Evolutionary conservation across 1,284 basidiomycete genomes (phyloP).

Genomic region (Meira nashicola): DNA sequence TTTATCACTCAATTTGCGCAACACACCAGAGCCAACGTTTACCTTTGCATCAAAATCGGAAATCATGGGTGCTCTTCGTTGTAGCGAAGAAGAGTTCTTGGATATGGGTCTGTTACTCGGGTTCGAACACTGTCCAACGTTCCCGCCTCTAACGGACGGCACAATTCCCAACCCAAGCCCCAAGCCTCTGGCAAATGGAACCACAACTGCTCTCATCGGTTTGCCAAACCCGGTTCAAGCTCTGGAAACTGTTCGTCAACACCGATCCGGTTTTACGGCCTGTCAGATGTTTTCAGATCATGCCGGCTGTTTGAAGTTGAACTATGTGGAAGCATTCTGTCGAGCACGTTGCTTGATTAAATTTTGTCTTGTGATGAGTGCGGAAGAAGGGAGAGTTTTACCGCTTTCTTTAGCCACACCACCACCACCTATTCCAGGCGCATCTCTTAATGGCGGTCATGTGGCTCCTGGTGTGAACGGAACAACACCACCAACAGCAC

Average conservation of each 20-base stretch:
- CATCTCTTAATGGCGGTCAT: background rate
- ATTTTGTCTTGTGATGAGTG: slow-evolving; percentile 81
- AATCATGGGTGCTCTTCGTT: slow-evolving; percentile 69
- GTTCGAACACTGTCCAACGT: slow-evolving; percentile 73
- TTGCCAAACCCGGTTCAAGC: slow-evolving; percentile 40
- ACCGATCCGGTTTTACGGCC: slow-evolving; percentile 41
- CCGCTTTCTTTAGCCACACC: slow-evolving; percentile 78
- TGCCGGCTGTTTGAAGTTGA: slow-evolving; percentile 60
- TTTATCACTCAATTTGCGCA: slow-evolving; percentile 63
- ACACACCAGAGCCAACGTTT: slow-evolving; percentile 58
- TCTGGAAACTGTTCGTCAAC: slow-evolving; percentile 54
- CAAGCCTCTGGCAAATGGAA: background rate
- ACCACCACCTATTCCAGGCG: slow-evolving; percentile 47
- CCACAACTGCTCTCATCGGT: background rate
- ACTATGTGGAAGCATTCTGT: slow-evolving; percentile 82
- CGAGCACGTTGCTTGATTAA: slow-evolving; percentile 87
- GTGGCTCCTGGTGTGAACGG: slow-evolving; percentile 18
- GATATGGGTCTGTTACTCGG: slow-evolving; percentile 89
- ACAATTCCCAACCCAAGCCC: slow-evolving; percentile 17
- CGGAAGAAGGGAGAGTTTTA: slow-evolving; percentile 75
- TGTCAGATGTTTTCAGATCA: slow-evolving; percentile 53
- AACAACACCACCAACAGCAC: slow-evolving; percentile 56
- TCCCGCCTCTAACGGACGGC: slow-evolving; percentile 70
- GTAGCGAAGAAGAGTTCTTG: slow-evolving; percentile 86
- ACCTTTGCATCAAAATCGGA: slow-evolving; percentile 76